Percentiles rank a stretch among this genome's conserved stretches.
Conservation (phyloP, 345 rosid species). For the Gossypium mustelinum region DNA sequence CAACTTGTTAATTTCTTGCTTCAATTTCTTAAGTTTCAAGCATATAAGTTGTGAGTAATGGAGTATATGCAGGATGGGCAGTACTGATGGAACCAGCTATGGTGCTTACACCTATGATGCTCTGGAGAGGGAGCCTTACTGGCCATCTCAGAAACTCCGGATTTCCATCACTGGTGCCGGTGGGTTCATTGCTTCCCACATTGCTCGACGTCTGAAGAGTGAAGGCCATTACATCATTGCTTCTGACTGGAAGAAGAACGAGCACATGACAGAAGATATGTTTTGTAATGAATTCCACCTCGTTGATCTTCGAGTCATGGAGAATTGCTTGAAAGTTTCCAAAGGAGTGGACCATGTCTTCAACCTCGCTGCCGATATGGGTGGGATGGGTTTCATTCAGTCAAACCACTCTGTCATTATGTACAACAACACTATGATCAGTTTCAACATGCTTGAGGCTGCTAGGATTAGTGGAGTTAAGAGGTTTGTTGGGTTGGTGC, state of each 20-base stretch:
- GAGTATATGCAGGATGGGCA: conserved; percentile 58
- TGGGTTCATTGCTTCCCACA: conserved; percentile 96
- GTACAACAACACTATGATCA: conserved; percentile 98
- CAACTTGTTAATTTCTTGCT: neutral
- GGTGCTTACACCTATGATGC: conserved; percentile 79
- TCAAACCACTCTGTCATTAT: conserved; percentile 96
- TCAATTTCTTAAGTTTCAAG: neutral
- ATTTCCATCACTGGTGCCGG: conserved; percentile 92
- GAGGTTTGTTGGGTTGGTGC: conserved; percentile 44
- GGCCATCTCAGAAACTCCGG: conserved; percentile 83
- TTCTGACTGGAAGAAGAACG: conserved; percentile 99
- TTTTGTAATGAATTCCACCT: conserved; percentile 96
- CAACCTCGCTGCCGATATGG: conserved; percentile 99
- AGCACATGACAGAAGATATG: conserved; percentile 98
- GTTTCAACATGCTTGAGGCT: conserved; percentile 97
- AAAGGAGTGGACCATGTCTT: conserved; percentile 77
- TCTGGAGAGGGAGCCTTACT: conserved; percentile 84
- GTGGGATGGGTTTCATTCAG: conserved; percentile 99
- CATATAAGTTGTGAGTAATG: neutral
- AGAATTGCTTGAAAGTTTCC: conserved; percentile 85
- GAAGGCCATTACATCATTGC: conserved; percentile 97
- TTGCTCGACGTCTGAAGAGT: conserved; percentile 89
- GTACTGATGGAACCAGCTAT: conserved; percentile 48
- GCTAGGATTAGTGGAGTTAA: conserved; percentile 81
- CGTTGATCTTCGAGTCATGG: conserved; percentile 95